Base-by-base conservation (phyloP, 306 rosid species). In the Aeschynomene evenia region DNA sequence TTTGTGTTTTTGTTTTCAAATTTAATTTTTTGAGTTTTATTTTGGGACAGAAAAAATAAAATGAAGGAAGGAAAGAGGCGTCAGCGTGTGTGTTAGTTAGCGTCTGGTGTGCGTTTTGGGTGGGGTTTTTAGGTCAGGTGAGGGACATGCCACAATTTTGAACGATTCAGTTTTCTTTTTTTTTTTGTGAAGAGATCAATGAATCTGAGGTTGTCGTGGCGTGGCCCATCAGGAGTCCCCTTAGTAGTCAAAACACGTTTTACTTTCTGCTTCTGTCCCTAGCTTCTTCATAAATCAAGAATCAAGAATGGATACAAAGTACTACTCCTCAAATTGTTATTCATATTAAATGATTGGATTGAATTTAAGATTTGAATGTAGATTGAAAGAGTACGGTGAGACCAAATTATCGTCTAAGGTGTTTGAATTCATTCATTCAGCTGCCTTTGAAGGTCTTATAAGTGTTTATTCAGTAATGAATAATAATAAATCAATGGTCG, bases 121-220 rank as follows among this genome's bases (percentile, higher is more conserved):
- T 6, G 51, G 19, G 20, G 51, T 15, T 45, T 15, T 46, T 51
- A 9, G 31, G 58, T 12, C 51, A n/a, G n/a, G n/a, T n/a, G n/a
- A n/a, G 15, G 23, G 48, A 45, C 10, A 39, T 5, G 71, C 20
- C 20, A 39, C 72, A 34, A 29, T 37, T 37, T 52, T 15, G 66
- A 18, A 53, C 36, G 50, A 14, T 10, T 42, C 33, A n/a, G 63
- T 3, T 28, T 52, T 59, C 31, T 31, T 0, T 66, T 3, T 28
- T 52, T 59, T 43, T 31, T 0, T 66, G 33, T 29, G 65, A 34
- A 50, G 71, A 63, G 63, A 52, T 53, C 37, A 24, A 63, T 3
- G 46, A 73, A 28, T 12, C 33, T 21, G 24, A 23, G 13, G 6
- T 21, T 21, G 51, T 61, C 31, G 14, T 14, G 28, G 46, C 56